phyloP scores from a whole-genome alignment of 2,329 filamentous ascomycete genomes.

The Dothideomycetes sp. region DNA sequence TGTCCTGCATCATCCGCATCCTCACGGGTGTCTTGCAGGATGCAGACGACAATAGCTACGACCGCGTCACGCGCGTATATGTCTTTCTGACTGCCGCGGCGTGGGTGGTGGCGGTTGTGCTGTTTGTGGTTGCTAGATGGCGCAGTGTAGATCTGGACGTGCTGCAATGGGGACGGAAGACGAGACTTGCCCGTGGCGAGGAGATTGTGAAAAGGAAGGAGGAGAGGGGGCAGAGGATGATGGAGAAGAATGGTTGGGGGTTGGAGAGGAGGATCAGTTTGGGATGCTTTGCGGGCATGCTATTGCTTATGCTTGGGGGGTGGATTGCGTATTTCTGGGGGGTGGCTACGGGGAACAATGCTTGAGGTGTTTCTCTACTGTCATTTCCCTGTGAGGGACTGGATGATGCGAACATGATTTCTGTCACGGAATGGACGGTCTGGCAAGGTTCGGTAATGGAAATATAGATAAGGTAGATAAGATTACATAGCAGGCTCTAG shows the following conservation, averaged over 20 bases:
- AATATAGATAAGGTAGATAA: too few relatives aligned
- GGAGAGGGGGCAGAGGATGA: conserved; percentile 27
- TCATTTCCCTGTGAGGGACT: too few relatives aligned
- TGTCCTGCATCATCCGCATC: conserved; percentile 50
- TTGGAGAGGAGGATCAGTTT: conserved; percentile 26
- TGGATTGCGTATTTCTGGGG: conserved; percentile 53
- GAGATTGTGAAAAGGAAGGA: conserved; percentile 33
- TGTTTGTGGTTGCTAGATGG: conserved; percentile 27
- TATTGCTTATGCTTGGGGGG: conserved; percentile 38
- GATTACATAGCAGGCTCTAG: too few relatives aligned
- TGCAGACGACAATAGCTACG: conserved; percentile 44
- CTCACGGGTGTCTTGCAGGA: conserved; percentile 50
- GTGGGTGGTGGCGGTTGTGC: conserved; percentile 34
- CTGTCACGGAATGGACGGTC: too few relatives aligned
- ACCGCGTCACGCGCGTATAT: conserved; percentile 45
- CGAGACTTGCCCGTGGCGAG: conserved; percentile 35
- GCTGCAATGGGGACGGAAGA: conserved; percentile 49
- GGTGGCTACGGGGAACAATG: conserved; percentile 43
- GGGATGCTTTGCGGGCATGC: conserved; percentile 31
- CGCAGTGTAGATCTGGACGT: conserved; percentile 33
- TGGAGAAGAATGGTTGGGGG: conserved; percentile 30
- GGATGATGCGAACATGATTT: too few relatives aligned
- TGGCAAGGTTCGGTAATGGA: too few relatives aligned
- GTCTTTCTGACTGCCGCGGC: conserved; percentile 41
- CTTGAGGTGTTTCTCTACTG: too few relatives aligned